Base-by-base conservation (phyloP, 2,329 filamentous ascomycete genomes). In the Fonsecaea pugnacius region DNA sequence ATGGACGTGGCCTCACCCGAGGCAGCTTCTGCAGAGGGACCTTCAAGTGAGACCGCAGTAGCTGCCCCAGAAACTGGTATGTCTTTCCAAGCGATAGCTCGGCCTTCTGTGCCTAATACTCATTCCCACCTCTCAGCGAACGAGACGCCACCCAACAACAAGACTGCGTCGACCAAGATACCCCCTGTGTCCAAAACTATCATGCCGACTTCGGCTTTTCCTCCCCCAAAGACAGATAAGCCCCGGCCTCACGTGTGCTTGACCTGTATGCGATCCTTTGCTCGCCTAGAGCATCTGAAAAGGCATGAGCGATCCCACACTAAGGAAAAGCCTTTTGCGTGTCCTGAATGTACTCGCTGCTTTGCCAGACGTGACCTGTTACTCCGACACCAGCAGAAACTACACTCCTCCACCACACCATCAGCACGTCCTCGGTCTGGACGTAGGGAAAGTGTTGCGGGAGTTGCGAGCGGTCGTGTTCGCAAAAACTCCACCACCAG, bases 301-400 rank as follows among this genome's bases (percentile, higher is more conserved):
- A 90, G 95, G 66, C 95, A 99, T 78, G 95, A 98, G 80, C 87
- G 95, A 67, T 96, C 92, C n/a, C 93, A 97, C 76, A 97, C 93
- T 51, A 97, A 99, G 77, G 93, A 99, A 80, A 99, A 99, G 82
- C 95, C 95, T 0, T 99, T 99, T 73, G 92, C 97, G 78, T 99
- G 95, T 73, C 91, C 92, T 32, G 92, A 98, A 77, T 99, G 95
- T 78, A 86, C 91, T 40, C 83, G 95, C 79, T 98, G 95, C 80
- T 99, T 99, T 78, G 95, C 95, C 65, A 88, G 95, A 66, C 88
- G 95, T 70, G 95, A 99, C 78, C 80, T 99, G 70, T 84, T 99
- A 61, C 82, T 99, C 70, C 88, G 95, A 65, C 95, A 99, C 79
- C 95, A 99, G 83, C 95, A 99, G 83, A 99, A 99, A 83, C 85